phyloP scores from a whole-genome alignment of 1,284 basidiomycete genomes.

The Sanguinoderma infundibulare region DNA sequence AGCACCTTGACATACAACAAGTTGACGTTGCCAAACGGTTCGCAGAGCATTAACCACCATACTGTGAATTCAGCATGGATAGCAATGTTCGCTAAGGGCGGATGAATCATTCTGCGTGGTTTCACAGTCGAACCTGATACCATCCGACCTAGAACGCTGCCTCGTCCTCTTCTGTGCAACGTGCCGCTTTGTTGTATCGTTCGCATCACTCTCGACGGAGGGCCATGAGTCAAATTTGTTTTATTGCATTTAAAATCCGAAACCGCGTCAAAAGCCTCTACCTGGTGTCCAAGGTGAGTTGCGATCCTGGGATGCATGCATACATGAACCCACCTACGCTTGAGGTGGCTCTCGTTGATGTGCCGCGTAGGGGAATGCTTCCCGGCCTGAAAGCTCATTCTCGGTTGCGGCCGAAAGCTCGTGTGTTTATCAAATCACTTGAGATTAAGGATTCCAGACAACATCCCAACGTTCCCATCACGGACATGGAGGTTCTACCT shows the following conservation, averaged over 20 bases:
- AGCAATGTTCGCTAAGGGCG: no score
- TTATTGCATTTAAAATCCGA: conserved; percentile 38
- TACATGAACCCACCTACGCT: neutral
- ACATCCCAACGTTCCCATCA: neutral
- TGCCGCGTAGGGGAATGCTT: conserved; percentile 56
- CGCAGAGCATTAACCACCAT: no score
- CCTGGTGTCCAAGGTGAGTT: conserved; percentile 39
- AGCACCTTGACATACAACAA: no score
- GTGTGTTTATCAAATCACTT: conserved; percentile 56
- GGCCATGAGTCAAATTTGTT: conserved; percentile 25
- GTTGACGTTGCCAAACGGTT: no score
- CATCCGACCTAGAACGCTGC: neutral
- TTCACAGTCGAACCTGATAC: no score
- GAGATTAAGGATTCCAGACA: neutral
- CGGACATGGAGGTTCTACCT: conserved; percentile 1
- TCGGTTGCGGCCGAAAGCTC: conserved; percentile 57
- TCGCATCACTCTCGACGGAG: conserved; percentile 11
- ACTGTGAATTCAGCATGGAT: no score
- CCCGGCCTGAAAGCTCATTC: conserved; percentile 52
- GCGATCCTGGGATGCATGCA: neutral
- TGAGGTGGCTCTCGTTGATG: conserved; percentile 51
- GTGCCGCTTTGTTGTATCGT: neutral
- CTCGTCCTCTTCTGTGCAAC: conserved; percentile 2
- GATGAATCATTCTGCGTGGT: no score
- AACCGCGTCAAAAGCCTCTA: conserved; percentile 41